Evolutionary conservation across 441 rosid genomes (phyloP).

Genomic region (Adansonia madagascariensis): DNA sequence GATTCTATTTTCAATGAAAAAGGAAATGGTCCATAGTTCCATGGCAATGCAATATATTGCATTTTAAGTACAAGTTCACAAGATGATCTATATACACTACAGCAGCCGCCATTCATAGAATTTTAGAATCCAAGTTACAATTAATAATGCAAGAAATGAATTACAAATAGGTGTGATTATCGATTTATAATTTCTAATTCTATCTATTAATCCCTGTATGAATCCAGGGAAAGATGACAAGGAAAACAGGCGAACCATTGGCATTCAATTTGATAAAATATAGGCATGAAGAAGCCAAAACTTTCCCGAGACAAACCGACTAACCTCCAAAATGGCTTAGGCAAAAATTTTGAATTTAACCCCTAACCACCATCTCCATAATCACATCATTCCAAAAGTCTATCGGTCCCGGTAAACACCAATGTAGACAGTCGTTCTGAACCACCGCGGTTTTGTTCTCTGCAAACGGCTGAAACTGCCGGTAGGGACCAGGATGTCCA

Average conservation of each 20-base stretch:
- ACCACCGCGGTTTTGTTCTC: conserved; percentile 63
- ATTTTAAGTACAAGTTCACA: neutral
- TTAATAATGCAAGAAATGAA: neutral
- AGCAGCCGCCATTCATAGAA: neutral
- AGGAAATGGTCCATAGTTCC: neutral
- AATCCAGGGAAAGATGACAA: neutral
- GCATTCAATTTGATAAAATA: neutral
- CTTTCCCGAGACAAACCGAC: neutral
- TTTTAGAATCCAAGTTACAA: neutral
- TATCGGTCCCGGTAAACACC: conserved; percentile 97
- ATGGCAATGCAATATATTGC: too few species aligned
- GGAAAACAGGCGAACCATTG: neutral
- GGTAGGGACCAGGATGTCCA: conserved; percentile 92
- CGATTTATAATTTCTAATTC: neutral
- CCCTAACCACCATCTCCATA: conserved; percentile 65
- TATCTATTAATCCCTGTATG: conserved; percentile 1
- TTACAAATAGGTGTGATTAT: conserved; percentile 1
- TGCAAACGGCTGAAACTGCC: conserved; percentile 72
- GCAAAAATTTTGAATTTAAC: conserved; percentile 31
- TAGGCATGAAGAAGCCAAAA: neutral
- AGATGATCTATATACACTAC: neutral
- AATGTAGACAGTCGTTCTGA: conserved; percentile 91
- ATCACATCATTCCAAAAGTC: conserved; percentile 87
- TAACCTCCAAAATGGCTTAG: conserved; percentile 11
- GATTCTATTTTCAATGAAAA: neutral